phyloP scores from a whole-genome alignment of 208 protist species.

The Sergeia podlipaevii region DNA sequence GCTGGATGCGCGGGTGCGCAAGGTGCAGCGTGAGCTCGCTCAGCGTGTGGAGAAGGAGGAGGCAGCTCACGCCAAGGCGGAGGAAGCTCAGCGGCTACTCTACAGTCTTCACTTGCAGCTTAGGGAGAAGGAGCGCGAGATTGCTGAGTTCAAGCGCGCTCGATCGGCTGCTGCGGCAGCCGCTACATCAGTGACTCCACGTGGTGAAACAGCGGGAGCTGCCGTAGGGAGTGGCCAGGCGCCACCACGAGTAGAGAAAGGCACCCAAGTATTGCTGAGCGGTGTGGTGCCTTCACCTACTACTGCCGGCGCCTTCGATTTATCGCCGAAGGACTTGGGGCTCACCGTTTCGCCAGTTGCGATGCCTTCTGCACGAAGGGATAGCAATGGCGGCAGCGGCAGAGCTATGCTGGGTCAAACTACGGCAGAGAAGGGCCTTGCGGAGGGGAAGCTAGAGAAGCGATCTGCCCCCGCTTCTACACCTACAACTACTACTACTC shows the following conservation, averaged over 20 bases:
- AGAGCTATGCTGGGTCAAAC: too few relatives aligned
- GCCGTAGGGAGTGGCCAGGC: background rate
- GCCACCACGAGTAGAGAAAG: constrained; percentile 14
- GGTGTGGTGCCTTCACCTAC: too few relatives aligned
- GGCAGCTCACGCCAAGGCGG: constrained; percentile 51
- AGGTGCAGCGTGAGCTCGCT: constrained; percentile 73
- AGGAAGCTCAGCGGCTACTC: constrained; percentile 65
- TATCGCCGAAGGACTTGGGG: too few relatives aligned
- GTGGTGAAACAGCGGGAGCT: background rate
- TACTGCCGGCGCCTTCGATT: too few relatives aligned
- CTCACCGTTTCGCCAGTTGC: too few relatives aligned
- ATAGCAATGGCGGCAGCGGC: too few relatives aligned
- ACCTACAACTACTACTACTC: background rate
- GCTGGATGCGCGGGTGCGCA: constrained; percentile 54
- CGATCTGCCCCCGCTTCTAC: background rate
- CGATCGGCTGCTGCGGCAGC: constrained; percentile 8
- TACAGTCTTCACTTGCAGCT: constrained; percentile 72
- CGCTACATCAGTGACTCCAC: background rate
- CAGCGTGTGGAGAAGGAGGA: constrained; percentile 62
- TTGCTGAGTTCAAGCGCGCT: constrained; percentile 45
- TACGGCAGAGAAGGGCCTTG: background rate
- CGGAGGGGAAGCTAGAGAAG: background rate
- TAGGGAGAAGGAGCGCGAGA: constrained; percentile 63
- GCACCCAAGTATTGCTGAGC: constrained; percentile 50
- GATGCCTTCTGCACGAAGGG: too few relatives aligned